phyloP scores from a whole-genome alignment of 129 eudicot species.

The Ambrosia artemisiifolia region DNA sequence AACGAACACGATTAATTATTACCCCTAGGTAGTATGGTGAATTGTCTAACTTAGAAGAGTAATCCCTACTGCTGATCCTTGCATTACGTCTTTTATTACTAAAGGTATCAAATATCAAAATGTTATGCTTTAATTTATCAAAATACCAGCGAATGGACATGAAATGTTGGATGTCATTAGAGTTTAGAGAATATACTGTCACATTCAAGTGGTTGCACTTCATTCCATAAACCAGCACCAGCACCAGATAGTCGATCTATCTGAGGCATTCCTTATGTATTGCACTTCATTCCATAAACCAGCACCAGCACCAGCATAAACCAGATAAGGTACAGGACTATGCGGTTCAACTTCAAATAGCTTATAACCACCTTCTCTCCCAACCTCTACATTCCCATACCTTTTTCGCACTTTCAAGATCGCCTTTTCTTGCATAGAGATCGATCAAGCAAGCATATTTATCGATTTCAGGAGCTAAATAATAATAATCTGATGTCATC shows the following conservation, averaged over 20 bases:
- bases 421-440: constrained; percentile 45
- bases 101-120: background rate
- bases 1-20: too few relatives aligned
- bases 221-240: constrained; percentile 49
- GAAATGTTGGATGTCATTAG: background rate
- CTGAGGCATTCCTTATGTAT: constrained; percentile 27
- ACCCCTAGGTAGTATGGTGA: too few relatives aligned
- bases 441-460: constrained; percentile 53
- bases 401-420: constrained; percentile 34
- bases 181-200: background rate
- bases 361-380: constrained; percentile 40
- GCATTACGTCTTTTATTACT: too few relatives aligned
- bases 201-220: constrained; percentile 12
- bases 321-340: constrained; percentile 43
- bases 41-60: too few relatives aligned
- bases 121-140: background rate
- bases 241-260: too few relatives aligned
- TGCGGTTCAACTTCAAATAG: constrained; percentile 35
- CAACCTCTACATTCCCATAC: constrained; percentile 45
- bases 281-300: constrained; percentile 46
- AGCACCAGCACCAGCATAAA: constrained; percentile 34
- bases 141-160: background rate
- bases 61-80: too few relatives aligned
- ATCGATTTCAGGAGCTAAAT: constrained; percentile 38
- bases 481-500: constrained; percentile 36